phyloP scores from a whole-genome alignment of 352 stramenopile species.

The Hyaloperonospora brassicae region DNA sequence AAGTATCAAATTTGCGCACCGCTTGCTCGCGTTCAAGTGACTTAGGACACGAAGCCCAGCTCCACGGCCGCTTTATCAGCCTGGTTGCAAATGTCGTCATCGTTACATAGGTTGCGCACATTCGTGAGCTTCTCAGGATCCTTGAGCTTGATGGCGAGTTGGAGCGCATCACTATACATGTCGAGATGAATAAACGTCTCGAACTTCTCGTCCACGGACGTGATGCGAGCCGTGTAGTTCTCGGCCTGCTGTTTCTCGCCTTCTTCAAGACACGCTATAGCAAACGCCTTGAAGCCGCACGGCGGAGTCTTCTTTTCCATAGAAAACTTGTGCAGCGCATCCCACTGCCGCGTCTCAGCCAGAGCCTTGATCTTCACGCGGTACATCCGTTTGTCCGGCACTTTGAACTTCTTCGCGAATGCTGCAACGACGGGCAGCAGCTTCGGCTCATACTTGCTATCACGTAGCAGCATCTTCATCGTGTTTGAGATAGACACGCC shows the following conservation, averaged over 20 bases:
- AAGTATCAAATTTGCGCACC: too few species aligned
- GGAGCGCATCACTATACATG: constrained; percentile 74
- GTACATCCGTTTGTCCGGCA: constrained; percentile 88
- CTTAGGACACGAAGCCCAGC: constrained; percentile 67
- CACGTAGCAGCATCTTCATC: constrained; percentile 68
- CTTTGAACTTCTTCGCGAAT: constrained; percentile 85
- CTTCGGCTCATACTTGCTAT: constrained; percentile 80
- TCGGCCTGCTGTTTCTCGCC: constrained; percentile 80
- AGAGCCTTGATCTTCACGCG: constrained; percentile 87
- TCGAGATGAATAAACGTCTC: constrained; percentile 81
- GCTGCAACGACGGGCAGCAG: constrained; percentile 51
- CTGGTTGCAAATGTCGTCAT: constrained; percentile 64
- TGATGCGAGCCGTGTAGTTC: constrained; percentile 74
- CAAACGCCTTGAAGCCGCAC: constrained; percentile 81
- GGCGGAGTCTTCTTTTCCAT: constrained; percentile 80
- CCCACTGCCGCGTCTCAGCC: constrained; percentile 80
- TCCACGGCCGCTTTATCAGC: constrained; percentile 77
- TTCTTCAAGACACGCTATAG: constrained; percentile 63
- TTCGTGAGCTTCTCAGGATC: constrained; percentile 82
- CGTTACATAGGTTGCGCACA: constrained; percentile 70
- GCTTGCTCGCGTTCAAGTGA: too few species aligned
- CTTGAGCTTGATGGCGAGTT: constrained; percentile 80
- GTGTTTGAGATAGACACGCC: constrained; percentile 83
- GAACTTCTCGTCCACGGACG: constrained; percentile 78
- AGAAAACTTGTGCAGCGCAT: constrained; percentile 81